Evolutionary conservation across 129 eudicot species (phyloP).

Genomic region (Centaurea solstitialis): DNA sequence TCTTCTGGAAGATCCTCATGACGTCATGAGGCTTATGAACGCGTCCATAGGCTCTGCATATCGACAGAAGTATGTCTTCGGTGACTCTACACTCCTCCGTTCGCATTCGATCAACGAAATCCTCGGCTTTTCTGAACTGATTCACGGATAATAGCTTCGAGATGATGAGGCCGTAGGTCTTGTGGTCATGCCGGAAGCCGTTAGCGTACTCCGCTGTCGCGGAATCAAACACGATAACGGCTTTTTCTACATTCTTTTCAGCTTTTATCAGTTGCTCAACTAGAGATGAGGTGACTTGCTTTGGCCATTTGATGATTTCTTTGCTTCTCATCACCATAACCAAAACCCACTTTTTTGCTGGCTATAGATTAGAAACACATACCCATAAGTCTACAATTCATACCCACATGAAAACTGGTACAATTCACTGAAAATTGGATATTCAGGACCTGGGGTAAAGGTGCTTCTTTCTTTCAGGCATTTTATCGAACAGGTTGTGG

Average conservation of each 20-base stretch:
- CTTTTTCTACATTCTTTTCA: conserved; percentile 64
- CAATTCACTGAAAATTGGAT: background rate
- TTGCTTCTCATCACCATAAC: conserved; percentile 45
- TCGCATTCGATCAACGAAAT: conserved; percentile 67
- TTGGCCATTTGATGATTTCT: conserved; percentile 68
- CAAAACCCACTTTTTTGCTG: background rate
- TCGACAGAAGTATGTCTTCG: conserved; percentile 61
- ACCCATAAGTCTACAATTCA: background rate
- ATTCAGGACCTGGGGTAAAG: background rate
- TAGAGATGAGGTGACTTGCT: conserved; percentile 58
- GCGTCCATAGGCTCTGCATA: conserved; percentile 78
- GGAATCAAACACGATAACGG: conserved; percentile 69
- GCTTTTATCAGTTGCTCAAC: conserved; percentile 66
- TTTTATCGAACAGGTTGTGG: conserved; percentile 39
- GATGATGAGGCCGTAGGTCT: conserved; percentile 63
- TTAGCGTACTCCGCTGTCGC: conserved; percentile 76
- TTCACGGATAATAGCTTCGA: conserved; percentile 67
- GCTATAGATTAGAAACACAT: background rate
- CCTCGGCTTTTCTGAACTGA: conserved; percentile 70
- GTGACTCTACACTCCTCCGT: conserved; percentile 57
- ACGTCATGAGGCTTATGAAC: conserved; percentile 86
- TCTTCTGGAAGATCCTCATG: conserved; percentile 59
- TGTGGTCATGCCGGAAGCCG: conserved; percentile 77
- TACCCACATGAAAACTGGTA: background rate
- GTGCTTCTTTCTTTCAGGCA: conserved; percentile 20